Percentiles rank a stretch among this genome's conserved stretches.
Evolutionary conservation across 768 basidiomycete genomes (phyloP).

Genomic region (Tubosaeta brunneosetosa): DNA sequence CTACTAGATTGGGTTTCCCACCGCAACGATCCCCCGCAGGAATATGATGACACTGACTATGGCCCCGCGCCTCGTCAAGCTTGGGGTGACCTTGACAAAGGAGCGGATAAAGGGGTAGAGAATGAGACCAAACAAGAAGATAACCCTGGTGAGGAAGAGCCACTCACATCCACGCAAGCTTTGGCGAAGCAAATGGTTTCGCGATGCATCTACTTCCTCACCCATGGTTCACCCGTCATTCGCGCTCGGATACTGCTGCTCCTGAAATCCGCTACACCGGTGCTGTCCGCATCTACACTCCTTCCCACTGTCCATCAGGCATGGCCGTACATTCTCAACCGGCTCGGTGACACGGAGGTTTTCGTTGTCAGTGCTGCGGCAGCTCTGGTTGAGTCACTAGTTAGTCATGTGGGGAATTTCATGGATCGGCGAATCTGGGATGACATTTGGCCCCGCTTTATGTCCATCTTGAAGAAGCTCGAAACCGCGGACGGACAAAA

Average conservation of each 20-base stretch:
- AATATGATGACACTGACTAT: constrained; percentile 46
- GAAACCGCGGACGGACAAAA: constrained; percentile 59
- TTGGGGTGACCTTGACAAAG: constrained; percentile 43
- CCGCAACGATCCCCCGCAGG: constrained; percentile 33
- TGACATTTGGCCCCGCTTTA: constrained; percentile 88
- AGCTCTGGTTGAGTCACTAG: constrained; percentile 66
- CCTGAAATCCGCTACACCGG: constrained; percentile 66
- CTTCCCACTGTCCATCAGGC: constrained; percentile 82
- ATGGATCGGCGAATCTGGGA: constrained; percentile 86
- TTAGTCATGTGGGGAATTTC: constrained; percentile 69
- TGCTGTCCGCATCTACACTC: constrained; percentile 67
- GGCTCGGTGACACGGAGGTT: constrained; percentile 66
- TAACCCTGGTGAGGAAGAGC: constrained; percentile 38
- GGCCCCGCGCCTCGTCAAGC: constrained; percentile 56
- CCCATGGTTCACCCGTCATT: constrained; percentile 82
- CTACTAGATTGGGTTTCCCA: constrained; percentile 66
- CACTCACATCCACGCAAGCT: constrained; percentile 65
- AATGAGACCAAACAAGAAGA: constrained; percentile 11
- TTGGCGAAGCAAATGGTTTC: constrained; percentile 83
- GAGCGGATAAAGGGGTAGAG: constrained; percentile 22
- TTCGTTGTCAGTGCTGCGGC: constrained; percentile 81
- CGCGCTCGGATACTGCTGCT: constrained; percentile 79
- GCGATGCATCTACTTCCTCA: constrained; percentile 85
- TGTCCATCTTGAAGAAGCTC: constrained; percentile 52
- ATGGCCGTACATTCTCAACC: constrained; percentile 93